These are phyloP conservation scores for Thielaviopsis populi DNA, from an alignment of 2,329 filamentous ascomycete genomes.

Conservation along the genomic window DNA sequence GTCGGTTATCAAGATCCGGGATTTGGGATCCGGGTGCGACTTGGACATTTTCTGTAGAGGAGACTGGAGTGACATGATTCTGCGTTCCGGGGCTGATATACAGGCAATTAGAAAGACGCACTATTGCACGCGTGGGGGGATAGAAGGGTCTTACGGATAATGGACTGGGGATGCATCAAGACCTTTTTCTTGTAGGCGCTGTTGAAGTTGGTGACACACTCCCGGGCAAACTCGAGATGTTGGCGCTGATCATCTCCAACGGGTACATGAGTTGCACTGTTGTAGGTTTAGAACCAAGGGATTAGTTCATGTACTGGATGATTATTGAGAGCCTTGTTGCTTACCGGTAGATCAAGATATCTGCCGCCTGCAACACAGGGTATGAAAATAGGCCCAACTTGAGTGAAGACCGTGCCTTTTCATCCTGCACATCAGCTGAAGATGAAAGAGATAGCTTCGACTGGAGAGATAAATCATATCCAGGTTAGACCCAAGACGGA, in stretches of 20 bases:
- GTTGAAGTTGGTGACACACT: constrained; percentile 80
- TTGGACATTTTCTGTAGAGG: constrained; percentile 90
- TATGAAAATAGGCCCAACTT: constrained; percentile 92
- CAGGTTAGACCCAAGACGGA: background rate
- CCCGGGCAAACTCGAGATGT: constrained; percentile 82
- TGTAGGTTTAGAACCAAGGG: constrained; percentile 2
- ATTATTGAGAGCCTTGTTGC: background rate
- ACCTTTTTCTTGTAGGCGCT: constrained; percentile 46
- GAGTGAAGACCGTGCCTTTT: constrained; percentile 42
- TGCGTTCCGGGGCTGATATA: constrained; percentile 52
- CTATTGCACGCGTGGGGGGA: background rate
- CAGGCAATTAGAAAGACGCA: background rate
- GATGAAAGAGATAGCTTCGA: constrained; percentile 56
- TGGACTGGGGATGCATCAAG: constrained; percentile 50
- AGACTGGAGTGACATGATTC: constrained; percentile 77
- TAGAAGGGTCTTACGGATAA: constrained; percentile 43
- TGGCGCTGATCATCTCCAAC: constrained; percentile 93
- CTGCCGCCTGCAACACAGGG: constrained; percentile 86
- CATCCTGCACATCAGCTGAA: constrained; percentile 42
- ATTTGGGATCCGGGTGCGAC: constrained; percentile 54
- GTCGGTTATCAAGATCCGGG: constrained; percentile 74
- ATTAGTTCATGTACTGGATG: background rate
- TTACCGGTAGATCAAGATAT: constrained; percentile 73
- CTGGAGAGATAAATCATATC: constrained; percentile 26
- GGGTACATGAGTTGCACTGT: constrained; percentile 80